Evolutionary conservation across 495 filamentous ascomycete genomes (phyloP), one percentile per base, ranked within the genome.

Genomic region (Amphirosellinia nigrospora): DNA sequence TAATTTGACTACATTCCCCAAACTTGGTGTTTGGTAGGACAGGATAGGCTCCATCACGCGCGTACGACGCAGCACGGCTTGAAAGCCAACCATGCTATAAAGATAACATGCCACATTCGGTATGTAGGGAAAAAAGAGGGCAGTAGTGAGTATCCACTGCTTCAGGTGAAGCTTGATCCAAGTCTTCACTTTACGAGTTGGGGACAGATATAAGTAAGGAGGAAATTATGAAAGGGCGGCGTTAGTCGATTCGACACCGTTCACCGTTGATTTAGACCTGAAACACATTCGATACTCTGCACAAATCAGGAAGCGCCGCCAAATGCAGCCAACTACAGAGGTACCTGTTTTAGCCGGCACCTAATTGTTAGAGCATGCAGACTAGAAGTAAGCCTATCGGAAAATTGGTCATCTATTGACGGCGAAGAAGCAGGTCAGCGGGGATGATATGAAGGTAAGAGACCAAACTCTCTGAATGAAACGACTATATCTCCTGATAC

Each of bases 251-350:
- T 65, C 63, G 63, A 65, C 46, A 52, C 19, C 63, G 11, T 38
- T 52, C 10, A 46, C 46, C 11, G 46, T 45, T 11, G 32, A 23
- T 41, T 41, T 41, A 50, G 19, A 26, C 63, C 46, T 65, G 63
- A 65, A 65, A 65, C 63, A 41, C 28, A 34, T 53, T 39, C 41
- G 63, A 65, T 39, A 65, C 46, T 16, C 28, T 65, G n/a, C 46
- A 50, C 15, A 50, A 16, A 64, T 34, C 43, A 45, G 61, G 45
- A 65, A 65, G 63, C 63, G 63, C 63, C 63, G 45, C 46, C 36
- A 15, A 39, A 32, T 39, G 46, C 46, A 65, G 46, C 46, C 2
- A 52, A 45, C 46, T 65, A 48, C n/a, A n/a, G n/a, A n/a, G n/a
- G n/a, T n/a, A n/a, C 30, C 21, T 65, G 41, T 34, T 41, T 48